phyloP scores from a whole-genome alignment of 164 flowering plant species.

The Sextonia rubra region DNA sequence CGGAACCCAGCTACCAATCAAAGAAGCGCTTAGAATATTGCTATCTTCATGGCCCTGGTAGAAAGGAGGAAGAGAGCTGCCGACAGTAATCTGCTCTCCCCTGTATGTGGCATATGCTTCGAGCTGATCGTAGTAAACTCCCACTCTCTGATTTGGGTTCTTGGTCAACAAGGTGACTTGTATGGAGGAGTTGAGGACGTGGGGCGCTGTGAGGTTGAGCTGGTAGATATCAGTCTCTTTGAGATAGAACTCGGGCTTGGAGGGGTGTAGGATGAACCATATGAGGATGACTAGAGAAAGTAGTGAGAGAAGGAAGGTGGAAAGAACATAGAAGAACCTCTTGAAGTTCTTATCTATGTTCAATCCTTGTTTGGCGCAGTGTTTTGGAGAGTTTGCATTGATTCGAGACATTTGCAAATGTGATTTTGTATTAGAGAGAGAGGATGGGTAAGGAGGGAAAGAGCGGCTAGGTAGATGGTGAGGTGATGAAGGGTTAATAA shows the following conservation, averaged over 20 bases:
- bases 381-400: slow-evolving; percentile 19
- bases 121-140: slow-evolving; percentile 29
- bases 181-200: slow-evolving; percentile 30
- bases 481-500: background rate
- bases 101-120: slow-evolving; percentile 26
- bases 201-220: slow-evolving; percentile 22
- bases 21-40: slow-evolving; percentile 18
- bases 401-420: slow-evolving; percentile 20
- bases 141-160: slow-evolving; percentile 28
- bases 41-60: slow-evolving; percentile 31
- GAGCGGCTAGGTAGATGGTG: background rate
- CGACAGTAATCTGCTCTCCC: slow-evolving; percentile 25
- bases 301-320: slow-evolving; percentile 15
- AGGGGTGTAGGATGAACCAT: slow-evolving; percentile 27
- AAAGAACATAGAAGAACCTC: slow-evolving; percentile 18
- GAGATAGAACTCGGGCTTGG: slow-evolving; percentile 31
- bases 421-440: background rate
- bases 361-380: slow-evolving; percentile 26
- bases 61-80: slow-evolving; percentile 26
- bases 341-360: slow-evolving; percentile 19
- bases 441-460: background rate
- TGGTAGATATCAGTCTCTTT: slow-evolving; percentile 25
- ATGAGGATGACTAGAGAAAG: slow-evolving; percentile 15
- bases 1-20: slow-evolving; percentile 30
- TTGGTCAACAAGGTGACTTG: slow-evolving; percentile 28